These are phyloP conservation scores for Xylariaceae sp. DNA, from an alignment of 2,329 filamentous ascomycete species.

Conservation along the genomic window DNA sequence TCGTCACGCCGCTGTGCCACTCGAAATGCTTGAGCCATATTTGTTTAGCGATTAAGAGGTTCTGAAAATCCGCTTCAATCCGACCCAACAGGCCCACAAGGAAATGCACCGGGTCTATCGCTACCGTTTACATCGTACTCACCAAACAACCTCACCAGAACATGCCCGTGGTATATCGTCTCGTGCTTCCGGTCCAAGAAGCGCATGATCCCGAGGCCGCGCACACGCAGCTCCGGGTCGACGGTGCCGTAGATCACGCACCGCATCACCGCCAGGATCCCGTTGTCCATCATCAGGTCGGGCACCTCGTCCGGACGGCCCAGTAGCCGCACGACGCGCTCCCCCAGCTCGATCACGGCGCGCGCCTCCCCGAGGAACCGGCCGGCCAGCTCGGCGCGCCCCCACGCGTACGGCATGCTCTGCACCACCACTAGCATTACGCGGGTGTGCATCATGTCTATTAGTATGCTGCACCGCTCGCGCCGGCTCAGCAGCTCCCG, in stretches of 20 bases:
- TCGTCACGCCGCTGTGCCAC: too few species aligned
- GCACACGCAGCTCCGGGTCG: background rate
- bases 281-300: constrained; percentile 6
- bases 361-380: background rate
- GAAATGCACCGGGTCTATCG: too few species aligned
- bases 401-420: constrained; percentile 8
- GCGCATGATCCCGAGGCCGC: constrained; percentile 3
- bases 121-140: too few species aligned
- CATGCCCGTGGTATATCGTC: constrained; percentile 4
- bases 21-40: too few species aligned
- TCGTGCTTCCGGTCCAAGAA: constrained; percentile 2
- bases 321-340: background rate
- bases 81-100: too few species aligned
- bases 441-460: constrained; percentile 3
- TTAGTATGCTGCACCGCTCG: background rate
- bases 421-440: background rate
- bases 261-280: constrained; percentile 3
- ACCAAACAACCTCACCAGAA: background rate
- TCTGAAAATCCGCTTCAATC: too few species aligned
- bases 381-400: background rate
- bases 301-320: background rate
- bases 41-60: too few species aligned
- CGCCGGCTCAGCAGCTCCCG: background rate
- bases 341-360: background rate
- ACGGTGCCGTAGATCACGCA: background rate